Base-by-base conservation (phyloP, 2,329 filamentous ascomycete species). In the Diplodia sapinea region DNA sequence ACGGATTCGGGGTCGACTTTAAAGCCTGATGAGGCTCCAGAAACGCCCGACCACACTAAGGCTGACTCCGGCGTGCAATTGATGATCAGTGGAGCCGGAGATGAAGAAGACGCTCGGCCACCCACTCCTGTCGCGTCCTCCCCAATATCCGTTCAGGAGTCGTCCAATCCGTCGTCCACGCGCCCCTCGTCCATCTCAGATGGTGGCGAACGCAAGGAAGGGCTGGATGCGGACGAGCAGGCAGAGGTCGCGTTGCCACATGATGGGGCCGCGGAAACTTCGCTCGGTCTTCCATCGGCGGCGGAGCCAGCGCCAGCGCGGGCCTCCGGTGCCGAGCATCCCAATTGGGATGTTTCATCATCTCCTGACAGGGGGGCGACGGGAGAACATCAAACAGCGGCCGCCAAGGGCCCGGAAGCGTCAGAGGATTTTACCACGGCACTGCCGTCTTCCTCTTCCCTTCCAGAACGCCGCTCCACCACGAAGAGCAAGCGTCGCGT, bases 21-120 rank as follows among this genome's bases (percentile, higher is more conserved):
- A 57, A 67, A 67, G 56, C 56, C 56, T 63, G 55, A 65, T 40
- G 50, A 43, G 47, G 49, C 63, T 47, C 43, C 56, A 52, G 47
- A 59, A 29, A 62, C 54, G 50, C 59, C 52, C 13, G 67, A 66
- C 29, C 65, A 65, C 50, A 79, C 78, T 54, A 84, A 85, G 68
- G 79, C 83, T 29, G 88, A 88, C 72, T 87, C 87, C 49, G 86
- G 81, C 13, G 82, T 87, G 68, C 84, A 82, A 33, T 80, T 88
- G 68, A 83, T 87, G 31, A 71, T 65, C 43, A 73, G 65, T 56
- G 63, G 69, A 62, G 77, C 74, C 43, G 64, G 71, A 26, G 77
- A 78, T 69, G 68, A 71, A 13, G 78, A 79, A 65, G 77, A 78
- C 69, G 68, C 75, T 55, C 74, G 76, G 63, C 78, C 77, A 33